Conservation (phyloP, 345 rosid species). For the Corchorus olitorius region DNA sequence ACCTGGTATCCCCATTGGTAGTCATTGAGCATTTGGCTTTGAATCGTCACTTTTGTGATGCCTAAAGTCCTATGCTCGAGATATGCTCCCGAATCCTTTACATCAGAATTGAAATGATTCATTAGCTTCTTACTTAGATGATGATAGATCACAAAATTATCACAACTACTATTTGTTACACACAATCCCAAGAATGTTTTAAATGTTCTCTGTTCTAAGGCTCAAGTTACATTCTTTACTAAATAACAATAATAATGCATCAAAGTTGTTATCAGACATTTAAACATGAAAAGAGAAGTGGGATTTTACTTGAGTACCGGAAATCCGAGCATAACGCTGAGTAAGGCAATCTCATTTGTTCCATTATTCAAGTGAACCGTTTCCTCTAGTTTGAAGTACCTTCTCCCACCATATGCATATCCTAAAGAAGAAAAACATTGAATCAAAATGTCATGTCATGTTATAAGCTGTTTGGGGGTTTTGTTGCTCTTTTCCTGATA, state of each 20-base stretch:
- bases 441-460: not conserved
- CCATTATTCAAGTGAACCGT: slow-evolving; percentile 47
- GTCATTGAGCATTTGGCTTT: slow-evolving; percentile 30
- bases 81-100: slow-evolving; percentile 60
- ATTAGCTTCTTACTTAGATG: not conserved
- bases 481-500: not conserved
- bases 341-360: slow-evolving; percentile 61
- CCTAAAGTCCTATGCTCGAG: slow-evolving; percentile 50
- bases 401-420: slow-evolving; percentile 53
- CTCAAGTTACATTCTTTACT: not conserved
- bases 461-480: not conserved
- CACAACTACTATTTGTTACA: not conserved
- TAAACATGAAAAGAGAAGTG: not conserved
- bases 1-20: slow-evolving; percentile 69
- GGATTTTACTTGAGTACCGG: slow-evolving; percentile 54
- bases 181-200: too few relatives aligned
- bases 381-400: slow-evolving; percentile 34
- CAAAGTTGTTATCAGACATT: not conserved
- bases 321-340: slow-evolving; percentile 78
- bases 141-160: not conserved
- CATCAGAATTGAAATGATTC: not conserved
- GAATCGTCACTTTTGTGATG: slow-evolving; percentile 32
- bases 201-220: not conserved
- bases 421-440: slow-evolving; percentile 33
- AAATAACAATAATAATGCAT: not conserved